These are phyloP conservation scores for Paraglomus occultum DNA, from an alignment of 192 early-diverging fungal species.

Conservation along the genomic window DNA sequence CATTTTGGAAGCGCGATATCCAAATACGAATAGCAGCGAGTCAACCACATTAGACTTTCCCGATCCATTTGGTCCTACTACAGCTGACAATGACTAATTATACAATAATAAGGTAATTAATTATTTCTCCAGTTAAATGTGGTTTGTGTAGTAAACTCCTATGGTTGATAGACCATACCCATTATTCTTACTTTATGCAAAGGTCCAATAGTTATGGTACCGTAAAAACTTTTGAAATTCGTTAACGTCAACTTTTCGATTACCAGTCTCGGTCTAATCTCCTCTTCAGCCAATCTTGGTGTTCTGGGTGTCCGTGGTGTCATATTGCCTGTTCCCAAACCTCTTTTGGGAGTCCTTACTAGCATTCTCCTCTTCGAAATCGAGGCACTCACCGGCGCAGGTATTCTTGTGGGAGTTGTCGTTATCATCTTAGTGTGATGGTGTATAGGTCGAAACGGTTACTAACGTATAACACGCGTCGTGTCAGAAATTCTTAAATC, in stretches of 20 bases:
- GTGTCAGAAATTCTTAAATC: too few relatives aligned
- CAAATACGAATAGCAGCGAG: constrained; percentile 97
- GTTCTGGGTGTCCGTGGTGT: too few relatives aligned
- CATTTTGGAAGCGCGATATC: constrained; percentile 96
- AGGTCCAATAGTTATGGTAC: constrained; percentile 88
- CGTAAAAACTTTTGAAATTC: constrained; percentile 98
- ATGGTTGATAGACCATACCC: neutral
- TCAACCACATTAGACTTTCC: constrained; percentile 99
- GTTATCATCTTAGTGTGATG: too few relatives aligned
- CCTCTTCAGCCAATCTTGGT: neutral
- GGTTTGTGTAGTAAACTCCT: neutral
- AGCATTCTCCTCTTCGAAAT: too few relatives aligned
- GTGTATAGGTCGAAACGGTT: too few relatives aligned
- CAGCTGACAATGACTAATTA: constrained; percentile 55
- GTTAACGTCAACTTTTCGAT: constrained; percentile 76
- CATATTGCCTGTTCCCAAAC: too few relatives aligned
- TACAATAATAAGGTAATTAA: neutral
- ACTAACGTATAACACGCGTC: too few relatives aligned
- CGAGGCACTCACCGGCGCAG: too few relatives aligned
- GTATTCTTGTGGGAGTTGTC: too few relatives aligned
- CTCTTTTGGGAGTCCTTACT: too few relatives aligned
- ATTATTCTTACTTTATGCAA: constrained; percentile 81
- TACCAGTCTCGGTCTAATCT: constrained; percentile 42
- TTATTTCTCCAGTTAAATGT: neutral
- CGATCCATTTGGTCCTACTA: constrained; percentile 97